These are phyloP conservation scores for Eucalyptus globulus DNA, from an alignment of 345 rosid genomes.

Conservation along the genomic window DNA sequence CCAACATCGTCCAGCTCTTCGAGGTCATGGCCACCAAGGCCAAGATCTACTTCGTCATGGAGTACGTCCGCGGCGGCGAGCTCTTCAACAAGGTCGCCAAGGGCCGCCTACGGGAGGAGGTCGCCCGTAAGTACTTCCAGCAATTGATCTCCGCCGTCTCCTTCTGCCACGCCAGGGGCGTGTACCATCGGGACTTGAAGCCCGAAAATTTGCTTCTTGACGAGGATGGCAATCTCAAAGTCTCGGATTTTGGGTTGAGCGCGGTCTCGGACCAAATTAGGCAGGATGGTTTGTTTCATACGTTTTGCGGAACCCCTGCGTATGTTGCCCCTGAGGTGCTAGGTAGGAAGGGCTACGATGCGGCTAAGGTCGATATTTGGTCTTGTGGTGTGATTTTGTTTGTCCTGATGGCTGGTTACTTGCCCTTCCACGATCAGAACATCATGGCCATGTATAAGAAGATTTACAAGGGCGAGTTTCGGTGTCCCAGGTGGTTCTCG, in stretches of 20 bases:
- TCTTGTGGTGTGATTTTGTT: constrained; percentile 84
- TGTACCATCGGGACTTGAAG: constrained; percentile 79
- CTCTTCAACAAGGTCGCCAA: constrained; percentile 58
- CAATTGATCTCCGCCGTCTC: constrained; percentile 66
- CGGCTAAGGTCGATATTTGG: constrained; percentile 81
- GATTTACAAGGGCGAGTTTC: constrained; percentile 61
- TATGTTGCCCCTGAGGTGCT: constrained; percentile 83
- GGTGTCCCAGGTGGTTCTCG: constrained; percentile 73
- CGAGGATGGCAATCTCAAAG: constrained; percentile 58
- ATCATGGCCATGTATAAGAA: constrained; percentile 69
- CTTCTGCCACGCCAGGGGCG: constrained; percentile 77
- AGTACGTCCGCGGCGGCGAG: constrained; percentile 71
- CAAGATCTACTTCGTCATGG: constrained; percentile 88
- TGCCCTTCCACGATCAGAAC: constrained; percentile 82
- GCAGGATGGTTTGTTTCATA: constrained; percentile 68
- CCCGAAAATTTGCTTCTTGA: constrained; percentile 82
- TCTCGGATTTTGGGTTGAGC: constrained; percentile 85
- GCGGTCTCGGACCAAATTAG: constrained; percentile 68
- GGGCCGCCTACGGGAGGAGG: constrained; percentile 53
- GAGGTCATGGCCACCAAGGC: constrained; percentile 89
- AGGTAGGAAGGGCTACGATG: constrained; percentile 65
- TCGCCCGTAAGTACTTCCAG: constrained; percentile 62
- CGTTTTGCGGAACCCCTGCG: constrained; percentile 82
- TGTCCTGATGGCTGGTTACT: constrained; percentile 62
- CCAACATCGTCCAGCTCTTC: constrained; percentile 61